Evolutionary conservation across 2,329 filamentous ascomycete species (phyloP), one percentile per base, ranked within the genome.

Genomic region (Chaetomium olivaceum): DNA sequence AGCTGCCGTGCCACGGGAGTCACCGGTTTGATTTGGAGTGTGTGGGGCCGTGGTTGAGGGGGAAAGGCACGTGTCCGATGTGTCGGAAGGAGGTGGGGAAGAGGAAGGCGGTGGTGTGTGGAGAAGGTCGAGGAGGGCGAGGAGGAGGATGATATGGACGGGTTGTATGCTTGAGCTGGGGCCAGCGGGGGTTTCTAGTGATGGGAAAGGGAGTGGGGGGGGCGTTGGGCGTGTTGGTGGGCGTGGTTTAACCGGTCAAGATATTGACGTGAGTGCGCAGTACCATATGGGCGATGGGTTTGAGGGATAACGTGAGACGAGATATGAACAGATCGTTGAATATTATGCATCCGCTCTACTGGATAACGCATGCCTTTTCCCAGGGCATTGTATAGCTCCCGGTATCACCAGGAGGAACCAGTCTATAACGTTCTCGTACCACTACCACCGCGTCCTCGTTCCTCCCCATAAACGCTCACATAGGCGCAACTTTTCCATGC

Each of bases 21-120:
- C 87, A 90, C 74, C 77, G 77, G 58, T 89, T 88, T 73, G 87
- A 90, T 71, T 76, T 89, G n/a, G 87, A 90, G 77, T 90, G 87
- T 71, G 86, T 89, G 1, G 84, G 82, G 3, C 87, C 87, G 7
- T 90, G 87, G 87, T 74, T 90, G 74, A 78, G 82, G 74, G 82
- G 85, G 71, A 87, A 89, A 76, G 87, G 87, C 46, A 88, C 81
- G 36, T 89, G 87, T 74, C 87, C 87, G 48, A 79, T 89, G 78
- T 89, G 87, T 74, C 78, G 87, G 66, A 81, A 84, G 74, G 85
- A 87, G 72, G 76, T 89, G 76, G 81, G 79, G 36, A 82, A 83
- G 79, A 86, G 85, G 80, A 81, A 78, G 76, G 77, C 78, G 75
- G 68, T 69, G 1, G 79, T 80, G 16, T n/a, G 78, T 80, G 33